Percentiles rank a stretch among this genome's conserved stretches.
phyloP scores from a whole-genome alignment of 176 grass and related monocot genomes.

The Alopecurus myosuroides region DNA sequence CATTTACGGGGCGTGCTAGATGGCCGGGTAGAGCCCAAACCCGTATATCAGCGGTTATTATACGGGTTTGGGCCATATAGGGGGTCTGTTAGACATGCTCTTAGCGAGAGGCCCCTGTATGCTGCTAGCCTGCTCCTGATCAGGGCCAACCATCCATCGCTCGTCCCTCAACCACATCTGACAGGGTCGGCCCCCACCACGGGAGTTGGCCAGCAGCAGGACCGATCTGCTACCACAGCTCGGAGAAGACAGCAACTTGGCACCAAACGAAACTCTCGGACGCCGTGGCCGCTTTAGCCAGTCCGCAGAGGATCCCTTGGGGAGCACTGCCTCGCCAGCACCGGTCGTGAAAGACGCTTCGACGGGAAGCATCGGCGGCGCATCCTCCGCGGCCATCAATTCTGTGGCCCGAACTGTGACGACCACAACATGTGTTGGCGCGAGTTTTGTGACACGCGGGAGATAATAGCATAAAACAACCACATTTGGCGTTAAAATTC shows the following conservation, averaged over 20 bases:
- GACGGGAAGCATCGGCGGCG: not conserved
- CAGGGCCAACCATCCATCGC: not conserved
- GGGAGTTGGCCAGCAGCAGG: not conserved
- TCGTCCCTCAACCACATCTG: not conserved
- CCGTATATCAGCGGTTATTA: no score
- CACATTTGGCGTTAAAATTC: no score
- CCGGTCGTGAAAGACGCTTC: not conserved
- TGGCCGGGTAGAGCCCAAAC: no score
- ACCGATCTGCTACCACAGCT: not conserved
- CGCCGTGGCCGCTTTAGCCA: not conserved
- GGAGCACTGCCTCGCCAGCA: not conserved
- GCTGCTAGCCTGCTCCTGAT: no score
- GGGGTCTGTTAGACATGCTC: no score
- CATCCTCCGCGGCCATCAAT: not conserved
- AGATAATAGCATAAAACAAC: no score
- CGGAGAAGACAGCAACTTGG: not conserved
- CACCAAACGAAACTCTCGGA: not conserved
- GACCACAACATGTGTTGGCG: not conserved
- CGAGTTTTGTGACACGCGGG: no score
- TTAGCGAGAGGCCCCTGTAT: no score
- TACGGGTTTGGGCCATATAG: no score
- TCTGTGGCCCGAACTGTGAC: not conserved
- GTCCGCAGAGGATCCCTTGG: not conserved
- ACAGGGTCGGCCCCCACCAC: not conserved
- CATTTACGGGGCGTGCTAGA: no score